phyloP scores from a whole-genome alignment of 257 asterid species.

The Paulownia fortunei region DNA sequence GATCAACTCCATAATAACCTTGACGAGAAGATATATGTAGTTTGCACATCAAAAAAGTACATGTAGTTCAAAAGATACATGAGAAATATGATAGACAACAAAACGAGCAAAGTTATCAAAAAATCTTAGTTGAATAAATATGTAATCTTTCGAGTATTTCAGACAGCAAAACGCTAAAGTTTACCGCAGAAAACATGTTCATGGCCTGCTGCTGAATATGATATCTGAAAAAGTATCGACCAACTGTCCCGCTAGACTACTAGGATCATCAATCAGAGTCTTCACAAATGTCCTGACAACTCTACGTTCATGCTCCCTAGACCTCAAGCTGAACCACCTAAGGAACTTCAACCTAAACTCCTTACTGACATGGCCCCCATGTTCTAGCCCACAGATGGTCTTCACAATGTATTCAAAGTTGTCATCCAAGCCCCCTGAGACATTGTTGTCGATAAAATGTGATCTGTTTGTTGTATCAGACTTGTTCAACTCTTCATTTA shows the following conservation, averaged over 20 bases:
- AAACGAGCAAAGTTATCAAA: too few species aligned
- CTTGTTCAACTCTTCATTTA: not conserved
- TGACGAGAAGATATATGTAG: too few species aligned
- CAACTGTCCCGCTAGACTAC: constrained; percentile 31
- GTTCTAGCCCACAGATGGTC: constrained; percentile 32
- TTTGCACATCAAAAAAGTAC: too few species aligned
- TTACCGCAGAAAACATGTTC: not conserved
- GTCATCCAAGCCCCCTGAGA: constrained; percentile 9
- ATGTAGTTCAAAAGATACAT: too few species aligned
- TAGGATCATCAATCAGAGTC: constrained; percentile 32
- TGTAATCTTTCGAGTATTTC: too few species aligned
- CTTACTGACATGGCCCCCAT: constrained; percentile 27
- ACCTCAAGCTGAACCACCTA: constrained; percentile 25
- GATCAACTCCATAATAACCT: too few species aligned
- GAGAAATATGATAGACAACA: too few species aligned
- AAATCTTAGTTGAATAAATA: too few species aligned
- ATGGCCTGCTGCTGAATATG: constrained; percentile 21
- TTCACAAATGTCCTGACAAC: constrained; percentile 26
- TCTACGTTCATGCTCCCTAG: constrained; percentile 29
- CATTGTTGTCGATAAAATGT: too few species aligned
- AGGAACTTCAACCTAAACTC: constrained; percentile 30
- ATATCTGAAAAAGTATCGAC: constrained; percentile 23
- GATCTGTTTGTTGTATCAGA: not conserved
- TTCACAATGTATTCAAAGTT: constrained; percentile 28
- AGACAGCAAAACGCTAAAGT: not conserved